Evolutionary conservation across 805 yeast genomes (phyloP).

Genomic region (Candida ponderosae): DNA sequence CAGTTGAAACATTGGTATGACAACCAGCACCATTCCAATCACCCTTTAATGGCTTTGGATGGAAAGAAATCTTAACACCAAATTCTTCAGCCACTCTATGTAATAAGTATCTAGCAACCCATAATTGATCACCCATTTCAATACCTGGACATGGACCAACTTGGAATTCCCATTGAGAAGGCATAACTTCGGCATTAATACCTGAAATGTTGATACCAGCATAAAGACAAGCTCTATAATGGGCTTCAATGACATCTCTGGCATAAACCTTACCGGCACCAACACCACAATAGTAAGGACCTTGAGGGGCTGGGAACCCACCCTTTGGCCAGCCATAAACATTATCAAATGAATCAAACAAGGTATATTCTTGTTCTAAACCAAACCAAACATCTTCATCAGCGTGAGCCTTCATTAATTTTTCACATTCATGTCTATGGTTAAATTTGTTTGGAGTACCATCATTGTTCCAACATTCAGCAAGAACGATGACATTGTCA

Average conservation of each 20-base stretch:
- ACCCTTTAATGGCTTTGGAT: conserved; percentile 98
- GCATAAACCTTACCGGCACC: conserved; percentile 98
- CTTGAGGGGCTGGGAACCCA: conserved; percentile 99
- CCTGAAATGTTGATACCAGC: conserved; percentile 91
- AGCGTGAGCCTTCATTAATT: conserved; percentile 88
- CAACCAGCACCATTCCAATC: conserved; percentile 99
- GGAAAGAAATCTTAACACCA: conserved; percentile 97
- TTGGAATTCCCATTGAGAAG: conserved; percentile 99
- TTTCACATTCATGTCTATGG: conserved; percentile 96
- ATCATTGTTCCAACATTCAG: conserved; percentile 97
- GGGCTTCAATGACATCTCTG: conserved; percentile 97
- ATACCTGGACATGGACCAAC: conserved; percentile 98
- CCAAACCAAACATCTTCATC: conserved; percentile 92
- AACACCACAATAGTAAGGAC: conserved; percentile 99
- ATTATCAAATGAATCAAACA: conserved; percentile 83
- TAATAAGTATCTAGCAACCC: conserved; percentile 91
- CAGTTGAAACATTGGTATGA: conserved; percentile 97
- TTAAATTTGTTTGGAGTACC: conserved; percentile 98
- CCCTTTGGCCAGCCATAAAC: conserved; percentile 99
- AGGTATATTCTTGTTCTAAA: conserved; percentile 96
- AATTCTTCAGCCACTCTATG: conserved; percentile 97
- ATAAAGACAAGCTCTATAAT: conserved; percentile 94
- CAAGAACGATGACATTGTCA: conserved; percentile 88
- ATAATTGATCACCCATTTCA: conserved; percentile 93
- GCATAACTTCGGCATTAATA: conserved; percentile 99